Percentiles rank a stretch among this genome's conserved stretches.
phyloP scores from a whole-genome alignment of 225 moss, liverwort and hornwort genomes.

The Anthoceros angustus region DNA sequence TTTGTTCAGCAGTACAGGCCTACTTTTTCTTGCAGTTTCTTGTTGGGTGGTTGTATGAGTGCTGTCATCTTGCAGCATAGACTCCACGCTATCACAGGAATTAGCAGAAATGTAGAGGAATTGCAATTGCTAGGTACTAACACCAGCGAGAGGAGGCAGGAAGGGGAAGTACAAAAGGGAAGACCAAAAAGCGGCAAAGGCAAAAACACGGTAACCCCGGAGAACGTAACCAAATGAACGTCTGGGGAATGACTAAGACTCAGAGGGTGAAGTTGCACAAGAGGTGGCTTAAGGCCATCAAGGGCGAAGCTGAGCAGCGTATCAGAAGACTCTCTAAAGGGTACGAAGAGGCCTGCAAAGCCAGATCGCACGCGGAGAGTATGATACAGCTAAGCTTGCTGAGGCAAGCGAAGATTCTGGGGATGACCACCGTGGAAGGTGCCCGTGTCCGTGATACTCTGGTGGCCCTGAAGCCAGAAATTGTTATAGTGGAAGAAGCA shows the following conservation, averaged over 20 bases:
- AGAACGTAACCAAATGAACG: slow-evolving; percentile 11
- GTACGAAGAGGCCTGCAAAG: slow-evolving; percentile 18
- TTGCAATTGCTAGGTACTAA: no score
- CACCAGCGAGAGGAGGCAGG: no score
- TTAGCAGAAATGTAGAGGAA: no score
- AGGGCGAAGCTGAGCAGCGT: background rate
- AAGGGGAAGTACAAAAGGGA: no score
- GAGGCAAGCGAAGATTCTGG: background rate
- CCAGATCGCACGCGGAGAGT: slow-evolving; percentile 6
- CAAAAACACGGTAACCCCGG: no score
- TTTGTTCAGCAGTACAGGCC: no score
- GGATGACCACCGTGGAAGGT: slow-evolving; percentile 7
- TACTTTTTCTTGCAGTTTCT: no score
- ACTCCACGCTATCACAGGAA: no score
- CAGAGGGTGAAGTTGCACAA: slow-evolving; percentile 18
- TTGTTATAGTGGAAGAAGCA: slow-evolving; percentile 39
- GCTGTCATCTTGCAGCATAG: no score
- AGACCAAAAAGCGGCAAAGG: no score
- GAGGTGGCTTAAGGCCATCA: slow-evolving; percentile 21
- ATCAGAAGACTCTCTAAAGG: slow-evolving; percentile 4
- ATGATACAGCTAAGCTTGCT: slow-evolving; percentile 16
- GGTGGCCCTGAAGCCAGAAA: slow-evolving; percentile 24
- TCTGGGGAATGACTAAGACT: slow-evolving; percentile 15
- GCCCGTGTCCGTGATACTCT: slow-evolving; percentile 17
- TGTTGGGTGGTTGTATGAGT: no score